Conservation (phyloP, 116 monocot species). For the Iris pallida region DNA sequence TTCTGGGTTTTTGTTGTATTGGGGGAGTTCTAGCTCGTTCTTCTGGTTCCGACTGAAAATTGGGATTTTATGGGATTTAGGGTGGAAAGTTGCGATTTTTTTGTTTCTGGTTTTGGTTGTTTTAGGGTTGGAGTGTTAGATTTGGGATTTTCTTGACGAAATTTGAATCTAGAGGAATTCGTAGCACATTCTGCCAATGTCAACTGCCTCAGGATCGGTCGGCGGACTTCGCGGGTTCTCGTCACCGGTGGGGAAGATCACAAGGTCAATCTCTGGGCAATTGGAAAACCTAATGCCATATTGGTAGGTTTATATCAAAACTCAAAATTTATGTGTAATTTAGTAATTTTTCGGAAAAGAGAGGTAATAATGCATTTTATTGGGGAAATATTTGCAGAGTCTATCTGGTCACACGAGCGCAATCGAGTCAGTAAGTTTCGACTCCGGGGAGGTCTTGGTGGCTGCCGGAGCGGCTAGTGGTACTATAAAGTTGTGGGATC, state of each 20-base stretch:
- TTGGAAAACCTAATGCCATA: constrained; percentile 88
- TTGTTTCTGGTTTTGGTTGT: not conserved
- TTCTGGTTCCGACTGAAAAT: not conserved
- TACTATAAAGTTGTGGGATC: constrained; percentile 87
- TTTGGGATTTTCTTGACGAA: constrained; percentile 38
- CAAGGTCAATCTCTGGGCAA: constrained; percentile 89
- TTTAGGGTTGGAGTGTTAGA: not conserved
- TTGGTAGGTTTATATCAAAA: constrained; percentile 38
- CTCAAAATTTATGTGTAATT: not conserved
- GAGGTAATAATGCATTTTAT: not conserved
- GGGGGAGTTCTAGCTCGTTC: not conserved
- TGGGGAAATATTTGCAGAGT: constrained; percentile 30
- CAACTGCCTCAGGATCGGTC: constrained; percentile 87
- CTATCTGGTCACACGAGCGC: constrained; percentile 85
- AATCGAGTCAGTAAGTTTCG: constrained; percentile 80
- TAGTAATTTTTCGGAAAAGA: not conserved
- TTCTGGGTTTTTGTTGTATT: constrained; percentile 3
- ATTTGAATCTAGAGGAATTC: constrained; percentile 68
- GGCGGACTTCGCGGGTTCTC: constrained; percentile 79
- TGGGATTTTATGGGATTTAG: constrained; percentile 1
- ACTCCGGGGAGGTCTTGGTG: constrained; percentile 71
- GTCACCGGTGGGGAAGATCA: constrained; percentile 90
- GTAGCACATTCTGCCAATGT: constrained; percentile 87
- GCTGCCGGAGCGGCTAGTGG: constrained; percentile 93
- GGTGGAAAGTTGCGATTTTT: not conserved